Evolutionary conservation across 345 rosid species (phyloP), one percentile per base, ranked within the genome.

Genomic region (Conringia planisiliqua): DNA sequence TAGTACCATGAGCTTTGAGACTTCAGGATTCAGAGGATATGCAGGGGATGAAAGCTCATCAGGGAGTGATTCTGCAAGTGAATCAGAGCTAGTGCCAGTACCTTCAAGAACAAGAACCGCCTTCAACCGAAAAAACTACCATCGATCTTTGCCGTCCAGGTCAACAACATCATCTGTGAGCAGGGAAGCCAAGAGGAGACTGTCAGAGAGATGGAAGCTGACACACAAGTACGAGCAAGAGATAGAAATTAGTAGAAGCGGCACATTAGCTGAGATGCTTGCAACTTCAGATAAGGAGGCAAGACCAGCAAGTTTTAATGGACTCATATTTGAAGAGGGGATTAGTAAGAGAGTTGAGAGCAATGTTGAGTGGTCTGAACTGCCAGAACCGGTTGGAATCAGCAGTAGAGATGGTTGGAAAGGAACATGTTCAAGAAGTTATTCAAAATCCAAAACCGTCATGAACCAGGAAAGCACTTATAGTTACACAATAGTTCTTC

Each of bases 381-480:
- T 70, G 44, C 75, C 61, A 56, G 96, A 85, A 77, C 96, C 98
- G 57, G 73, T 89, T 75, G 98, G 97, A 61, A 96, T 96, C 68
- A 92, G 98, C 85, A 96, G 98, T 66, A 85, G 86, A 78, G 98
- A 92, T 85, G 97, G 98, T 39, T 90, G 97, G 98, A 92, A 88
- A 83, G 92, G 88, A 76, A 82, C 79, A 10, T 66, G 80, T 32
- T 67, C 85, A 14, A 50, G 77, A 44, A 85, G 63, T 48, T 72
- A 83, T 18, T 79, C 90, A 13, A 86, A 92, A 82, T 83, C 98
- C 60, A 84, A 89, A 80, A 89, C 99, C 69, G 79, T 92, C 73
- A 57, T 61, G 58, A 77, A 52, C 33, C 58, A 66, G 35, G 90
- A 86, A 81, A 77, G 75, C 77, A 54, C 78, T 72, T 20, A 66